phyloP scores from a whole-genome alignment of 768 basidiomycete genomes.

The Asterophora lycoperdoides region DNA sequence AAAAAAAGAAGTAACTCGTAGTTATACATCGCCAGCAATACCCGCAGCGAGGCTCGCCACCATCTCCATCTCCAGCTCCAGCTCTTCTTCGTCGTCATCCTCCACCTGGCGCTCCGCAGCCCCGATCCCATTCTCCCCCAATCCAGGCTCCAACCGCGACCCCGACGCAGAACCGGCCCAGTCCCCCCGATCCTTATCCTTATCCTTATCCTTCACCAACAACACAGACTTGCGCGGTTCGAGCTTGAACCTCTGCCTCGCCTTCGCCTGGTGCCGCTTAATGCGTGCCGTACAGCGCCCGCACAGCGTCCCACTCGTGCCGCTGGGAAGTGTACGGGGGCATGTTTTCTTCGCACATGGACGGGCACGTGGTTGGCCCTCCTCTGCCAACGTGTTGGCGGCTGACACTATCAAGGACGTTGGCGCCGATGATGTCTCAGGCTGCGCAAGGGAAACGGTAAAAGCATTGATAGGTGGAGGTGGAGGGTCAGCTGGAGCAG shows the following conservation, averaged over 20 bases:
- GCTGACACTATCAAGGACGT: too few species aligned
- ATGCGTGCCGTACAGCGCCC: slow-evolving; percentile 40
- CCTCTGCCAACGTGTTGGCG: neutral
- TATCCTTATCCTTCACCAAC: neutral
- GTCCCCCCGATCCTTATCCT: neutral
- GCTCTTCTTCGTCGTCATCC: neutral
- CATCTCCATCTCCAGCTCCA: too few species aligned
- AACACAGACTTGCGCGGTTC: slow-evolving; percentile 32
- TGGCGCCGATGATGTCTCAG: too few species aligned
- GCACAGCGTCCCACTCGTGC: slow-evolving; percentile 31
- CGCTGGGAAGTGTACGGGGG: slow-evolving; percentile 28
- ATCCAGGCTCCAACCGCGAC: too few species aligned
- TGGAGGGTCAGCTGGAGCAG: neutral
- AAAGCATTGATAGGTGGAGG: neutral
- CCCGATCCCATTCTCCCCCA: neutral
- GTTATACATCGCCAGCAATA: too few species aligned
- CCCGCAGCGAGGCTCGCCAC: too few species aligned
- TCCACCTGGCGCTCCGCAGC: neutral
- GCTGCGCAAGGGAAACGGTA: too few species aligned
- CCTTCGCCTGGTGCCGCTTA: slow-evolving; percentile 41
- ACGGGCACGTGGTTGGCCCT: slow-evolving; percentile 6
- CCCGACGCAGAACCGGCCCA: neutral
- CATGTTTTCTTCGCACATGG: slow-evolving; percentile 36
- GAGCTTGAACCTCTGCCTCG: slow-evolving; percentile 42
- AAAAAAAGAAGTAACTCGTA: too few species aligned